Evolutionary conservation across 2,329 filamentous ascomycete species (phyloP).

Genomic region (Ceratocystis alfenasii): DNA sequence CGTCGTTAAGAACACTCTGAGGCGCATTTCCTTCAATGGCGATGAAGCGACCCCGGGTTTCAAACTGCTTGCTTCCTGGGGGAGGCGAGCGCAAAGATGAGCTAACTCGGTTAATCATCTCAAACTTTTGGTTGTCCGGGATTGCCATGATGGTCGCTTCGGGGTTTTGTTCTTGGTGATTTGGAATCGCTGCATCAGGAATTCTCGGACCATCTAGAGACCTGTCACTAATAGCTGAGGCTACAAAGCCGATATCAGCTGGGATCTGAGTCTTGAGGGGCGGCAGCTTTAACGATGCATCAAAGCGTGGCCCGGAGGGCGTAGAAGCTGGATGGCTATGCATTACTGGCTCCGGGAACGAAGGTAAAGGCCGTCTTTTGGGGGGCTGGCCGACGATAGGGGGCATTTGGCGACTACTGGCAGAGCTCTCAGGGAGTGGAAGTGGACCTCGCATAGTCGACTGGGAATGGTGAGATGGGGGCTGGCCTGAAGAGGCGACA

Average conservation of each 20-base stretch:
- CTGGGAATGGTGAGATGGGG: constrained; percentile 2
- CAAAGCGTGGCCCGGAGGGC: constrained; percentile 28
- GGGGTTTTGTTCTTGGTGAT: background rate
- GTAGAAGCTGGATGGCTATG: background rate
- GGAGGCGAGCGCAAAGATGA: constrained; percentile 45
- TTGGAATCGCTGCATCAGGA: background rate
- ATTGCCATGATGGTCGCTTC: constrained; percentile 61
- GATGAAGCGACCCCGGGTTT: constrained; percentile 63
- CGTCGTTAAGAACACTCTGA: constrained; percentile 35
- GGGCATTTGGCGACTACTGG: background rate
- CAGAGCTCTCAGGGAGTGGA: constrained; percentile 9
- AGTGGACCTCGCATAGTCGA: constrained; percentile 10
- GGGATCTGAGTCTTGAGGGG: constrained; percentile 39
- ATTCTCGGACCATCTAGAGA: constrained; percentile 16
- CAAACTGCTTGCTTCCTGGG: constrained; percentile 28
- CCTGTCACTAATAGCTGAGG: constrained; percentile 8
- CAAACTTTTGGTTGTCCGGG: constrained; percentile 62
- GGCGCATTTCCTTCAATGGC: constrained; percentile 72
- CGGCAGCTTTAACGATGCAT: constrained; percentile 43
- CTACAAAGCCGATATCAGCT: constrained; percentile 19
- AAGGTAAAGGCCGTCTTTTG: constrained; percentile 8
- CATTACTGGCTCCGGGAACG: constrained; percentile 6
- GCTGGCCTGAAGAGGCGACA: background rate
- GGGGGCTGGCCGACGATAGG: background rate
- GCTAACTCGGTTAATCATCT: constrained; percentile 62